These are phyloP conservation scores for Penicillium carneum DNA, from an alignment of 2,329 filamentous ascomycete genomes.

Conservation along the genomic window DNA sequence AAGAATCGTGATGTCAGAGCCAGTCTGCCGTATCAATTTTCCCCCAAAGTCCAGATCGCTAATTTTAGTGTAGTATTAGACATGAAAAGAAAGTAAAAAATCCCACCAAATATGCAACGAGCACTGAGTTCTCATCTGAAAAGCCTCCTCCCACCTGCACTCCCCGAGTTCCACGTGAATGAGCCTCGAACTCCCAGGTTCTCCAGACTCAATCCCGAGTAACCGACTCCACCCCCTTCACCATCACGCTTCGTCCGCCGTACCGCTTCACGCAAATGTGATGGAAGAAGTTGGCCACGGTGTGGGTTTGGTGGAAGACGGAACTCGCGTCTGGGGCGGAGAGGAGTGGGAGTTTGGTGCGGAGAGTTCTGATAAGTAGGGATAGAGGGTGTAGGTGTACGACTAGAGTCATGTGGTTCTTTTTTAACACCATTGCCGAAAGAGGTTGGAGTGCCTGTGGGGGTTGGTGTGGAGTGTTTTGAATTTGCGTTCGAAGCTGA, in stretches of 20 bases:
- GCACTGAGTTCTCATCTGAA: slow-evolving; percentile 48
- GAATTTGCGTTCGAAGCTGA: slow-evolving; percentile 32
- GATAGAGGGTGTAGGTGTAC: slow-evolving; percentile 24
- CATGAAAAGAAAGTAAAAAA: slow-evolving; percentile 9
- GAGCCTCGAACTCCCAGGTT: slow-evolving; percentile 54
- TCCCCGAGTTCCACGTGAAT: slow-evolving; percentile 53
- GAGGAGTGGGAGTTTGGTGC: slow-evolving; percentile 22
- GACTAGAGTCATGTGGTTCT: slow-evolving; percentile 34
- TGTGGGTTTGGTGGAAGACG: slow-evolving; percentile 55
- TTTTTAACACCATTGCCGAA: slow-evolving; percentile 36
- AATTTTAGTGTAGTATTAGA: slow-evolving; percentile 11
- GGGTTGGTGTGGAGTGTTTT: slow-evolving; percentile 26
- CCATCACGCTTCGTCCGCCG: slow-evolving; percentile 58
- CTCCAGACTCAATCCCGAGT: slow-evolving; percentile 56
- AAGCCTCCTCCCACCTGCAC: slow-evolving; percentile 52
- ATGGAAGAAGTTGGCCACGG: slow-evolving; percentile 56
- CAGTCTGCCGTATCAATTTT: background rate
- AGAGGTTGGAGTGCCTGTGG: slow-evolving; percentile 22
- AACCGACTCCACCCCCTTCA: slow-evolving; percentile 58
- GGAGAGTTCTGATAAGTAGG: slow-evolving; percentile 20
- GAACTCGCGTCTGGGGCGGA: slow-evolving; percentile 42
- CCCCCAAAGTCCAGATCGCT: background rate
- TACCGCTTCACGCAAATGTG: slow-evolving; percentile 59
- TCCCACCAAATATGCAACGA: slow-evolving; percentile 7
- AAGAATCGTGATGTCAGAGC: slow-evolving; percentile 8